Evolutionary conservation across 495 filamentous ascomycete species (phyloP), one percentile per base, ranked within the genome.

Genomic region (Cercophora newfieldiana): DNA sequence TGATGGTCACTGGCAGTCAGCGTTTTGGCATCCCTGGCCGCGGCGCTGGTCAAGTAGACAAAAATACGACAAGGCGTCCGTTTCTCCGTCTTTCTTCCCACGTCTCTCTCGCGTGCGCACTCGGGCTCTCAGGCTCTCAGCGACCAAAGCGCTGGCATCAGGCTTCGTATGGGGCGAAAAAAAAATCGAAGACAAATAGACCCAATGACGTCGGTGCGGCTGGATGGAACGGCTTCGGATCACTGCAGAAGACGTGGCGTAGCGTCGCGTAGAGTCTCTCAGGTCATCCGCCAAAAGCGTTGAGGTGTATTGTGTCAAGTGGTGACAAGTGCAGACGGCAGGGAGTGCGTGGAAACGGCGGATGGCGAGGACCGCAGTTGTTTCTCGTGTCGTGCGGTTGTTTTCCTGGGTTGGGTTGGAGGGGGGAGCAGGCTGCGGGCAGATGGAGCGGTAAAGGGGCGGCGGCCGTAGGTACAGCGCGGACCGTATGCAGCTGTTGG

Each of bases 21-120:
- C 50, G 54, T 64, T 68, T 65, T 53, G 59, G 59, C 66, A 67
- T 68, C 64, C 66, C 70, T 57, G 66, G 50, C 59, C 24, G 59
- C 25, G 50, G 37, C 18, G 37, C 10, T 16, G 37, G 60, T 55
- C 54, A 26, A 64, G 61, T 53, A 26, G 54, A 59, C 61, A 59
- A 49, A 18, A 44, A 44, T 44, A 44, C 2, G 37, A 14, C 37
- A 16, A 2, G 37, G 37, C 18, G 37, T 44, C n/a, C n/a, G 37
- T 44, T 44, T 44, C 37, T 44, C 10, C 18, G 2, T 44, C 37
- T 14, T 44, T 44, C 37, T 44, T 16, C 12, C 2, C 18, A 14
- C 37, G 37, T 44, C 4, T 44, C 4, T 44, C 53, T 50, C 59
- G 57, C 58, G 37, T 14, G 10, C 37, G 2, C 37, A 14, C 37